Percentiles rank a stretch among this genome's conserved stretches.
Conservation (phyloP, 2,329 filamentous ascomycete genomes). For the Scedosporium apiospermum region DNA sequence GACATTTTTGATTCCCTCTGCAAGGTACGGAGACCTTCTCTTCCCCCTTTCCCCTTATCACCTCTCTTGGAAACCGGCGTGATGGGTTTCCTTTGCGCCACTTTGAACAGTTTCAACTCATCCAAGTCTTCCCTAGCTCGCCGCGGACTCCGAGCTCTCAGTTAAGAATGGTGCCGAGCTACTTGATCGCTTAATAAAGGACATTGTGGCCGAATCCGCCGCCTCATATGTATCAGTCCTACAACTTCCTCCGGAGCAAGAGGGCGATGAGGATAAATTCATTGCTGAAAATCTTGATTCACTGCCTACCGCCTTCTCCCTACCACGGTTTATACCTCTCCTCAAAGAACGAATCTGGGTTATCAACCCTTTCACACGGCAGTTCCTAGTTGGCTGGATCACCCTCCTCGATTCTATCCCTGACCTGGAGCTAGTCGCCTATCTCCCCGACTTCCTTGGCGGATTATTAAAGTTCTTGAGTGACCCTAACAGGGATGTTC, state of each 20-base stretch:
- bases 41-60: not conserved
- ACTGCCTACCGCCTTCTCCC: slow-evolving; percentile 80
- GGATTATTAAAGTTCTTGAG: slow-evolving; percentile 87
- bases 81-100: not conserved
- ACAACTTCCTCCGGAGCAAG: slow-evolving; percentile 29
- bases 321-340: slow-evolving; percentile 82
- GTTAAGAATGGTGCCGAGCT: slow-evolving; percentile 98
- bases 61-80: not conserved
- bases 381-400: slow-evolving; percentile 94
- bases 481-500: slow-evolving; percentile 87
- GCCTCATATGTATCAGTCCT: slow-evolving; percentile 90
- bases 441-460: slow-evolving; percentile 81
- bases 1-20: slow-evolving; percentile 95
- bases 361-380: slow-evolving; percentile 87
- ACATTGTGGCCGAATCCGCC: slow-evolving; percentile 91
- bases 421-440: slow-evolving; percentile 87
- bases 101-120: not conserved
- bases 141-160: slow-evolving; percentile 89
- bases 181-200: slow-evolving; percentile 87
- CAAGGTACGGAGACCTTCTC: slow-evolving; percentile 51
- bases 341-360: slow-evolving; percentile 92
- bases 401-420: slow-evolving; percentile 92
- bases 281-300: slow-evolving; percentile 31
- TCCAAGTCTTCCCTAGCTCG: slow-evolving; percentile 50
- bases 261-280: slow-evolving; percentile 20